phyloP scores from a whole-genome alignment of 2,329 filamentous ascomycete genomes.

The Neonectria hederae region DNA sequence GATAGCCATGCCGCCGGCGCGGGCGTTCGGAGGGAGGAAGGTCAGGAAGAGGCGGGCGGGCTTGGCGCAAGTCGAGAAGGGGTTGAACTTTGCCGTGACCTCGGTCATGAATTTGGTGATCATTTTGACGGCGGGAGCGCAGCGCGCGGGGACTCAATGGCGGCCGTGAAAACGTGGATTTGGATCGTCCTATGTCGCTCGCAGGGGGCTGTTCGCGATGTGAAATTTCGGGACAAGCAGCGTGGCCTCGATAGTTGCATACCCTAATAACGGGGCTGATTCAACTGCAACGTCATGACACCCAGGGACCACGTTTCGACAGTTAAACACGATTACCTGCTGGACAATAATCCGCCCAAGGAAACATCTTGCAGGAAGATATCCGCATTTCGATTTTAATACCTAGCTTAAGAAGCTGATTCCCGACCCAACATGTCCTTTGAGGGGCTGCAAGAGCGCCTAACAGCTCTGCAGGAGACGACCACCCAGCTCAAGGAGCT shows the following conservation, averaged over 20 bases:
- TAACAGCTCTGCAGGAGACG: constrained; percentile 68
- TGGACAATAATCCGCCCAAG: constrained; percentile 11
- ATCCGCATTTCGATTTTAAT: background rate
- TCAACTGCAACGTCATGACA: constrained; percentile 39
- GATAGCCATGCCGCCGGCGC: constrained; percentile 77
- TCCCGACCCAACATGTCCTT: constrained; percentile 58
- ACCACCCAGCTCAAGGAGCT: constrained; percentile 66
- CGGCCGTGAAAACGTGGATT: constrained; percentile 8
- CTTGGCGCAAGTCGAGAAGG: constrained; percentile 82
- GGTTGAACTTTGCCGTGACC: constrained; percentile 89
- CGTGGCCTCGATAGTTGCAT: constrained; percentile 37
- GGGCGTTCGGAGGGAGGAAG: constrained; percentile 81
- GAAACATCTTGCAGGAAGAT: constrained; percentile 1
- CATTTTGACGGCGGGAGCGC: constrained; percentile 61
- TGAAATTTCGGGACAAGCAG: constrained; percentile 36
- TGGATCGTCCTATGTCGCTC: constrained; percentile 23
- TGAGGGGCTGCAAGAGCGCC: constrained; percentile 69
- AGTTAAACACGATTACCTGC: background rate
- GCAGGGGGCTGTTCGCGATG: constrained; percentile 23
- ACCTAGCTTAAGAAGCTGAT: background rate
- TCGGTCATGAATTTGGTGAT: constrained; percentile 88
- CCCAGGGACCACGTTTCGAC: constrained; percentile 39
- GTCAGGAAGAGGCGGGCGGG: constrained; percentile 90
- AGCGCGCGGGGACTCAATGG: constrained; percentile 20
- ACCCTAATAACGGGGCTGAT: constrained; percentile 32